Percentiles rank a stretch among this genome's conserved stretches.
phyloP scores from a whole-genome alignment of 257 asterid species.

The Striga asiatica region DNA sequence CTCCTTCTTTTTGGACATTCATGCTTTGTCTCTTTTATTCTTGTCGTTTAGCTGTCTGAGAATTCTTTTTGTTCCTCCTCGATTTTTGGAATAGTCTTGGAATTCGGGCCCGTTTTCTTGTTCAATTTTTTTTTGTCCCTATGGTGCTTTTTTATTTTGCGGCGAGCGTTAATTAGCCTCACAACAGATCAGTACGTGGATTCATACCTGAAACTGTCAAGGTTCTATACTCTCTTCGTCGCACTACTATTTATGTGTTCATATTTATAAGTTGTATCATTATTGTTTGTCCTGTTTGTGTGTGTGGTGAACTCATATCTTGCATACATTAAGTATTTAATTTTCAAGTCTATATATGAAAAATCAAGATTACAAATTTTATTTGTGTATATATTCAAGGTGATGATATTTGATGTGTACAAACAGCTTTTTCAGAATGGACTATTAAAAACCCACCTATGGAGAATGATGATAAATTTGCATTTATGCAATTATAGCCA shows the following conservation, averaged over 20 bases:
- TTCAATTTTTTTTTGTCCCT: background rate
- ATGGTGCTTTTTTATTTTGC: too few species aligned
- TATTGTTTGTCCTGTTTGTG: background rate
- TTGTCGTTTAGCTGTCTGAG: conserved; percentile 24
- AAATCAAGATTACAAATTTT: too few species aligned
- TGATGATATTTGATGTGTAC: background rate
- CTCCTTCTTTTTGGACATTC: background rate
- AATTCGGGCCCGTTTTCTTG: conserved; percentile 6
- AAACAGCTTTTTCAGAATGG: too few species aligned
- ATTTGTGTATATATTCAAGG: too few species aligned
- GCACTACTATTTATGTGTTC: background rate
- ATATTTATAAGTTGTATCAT: background rate
- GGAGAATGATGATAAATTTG: background rate
- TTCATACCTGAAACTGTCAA: conserved; percentile 1
- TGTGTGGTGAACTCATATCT: too few species aligned
- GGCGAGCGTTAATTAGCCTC: background rate
- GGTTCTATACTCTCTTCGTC: conserved; percentile 12
- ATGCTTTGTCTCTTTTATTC: conserved; percentile 6
- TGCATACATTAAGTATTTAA: too few species aligned
- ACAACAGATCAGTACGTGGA: background rate
- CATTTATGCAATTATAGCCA: conserved; percentile 1
- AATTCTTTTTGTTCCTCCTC: conserved; percentile 1
- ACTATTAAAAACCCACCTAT: too few species aligned
- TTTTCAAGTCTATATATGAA: too few species aligned
- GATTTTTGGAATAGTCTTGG: conserved; percentile 12